Base-by-base conservation (phyloP, 345 rosid species). In the Raphanus sativus region DNA sequence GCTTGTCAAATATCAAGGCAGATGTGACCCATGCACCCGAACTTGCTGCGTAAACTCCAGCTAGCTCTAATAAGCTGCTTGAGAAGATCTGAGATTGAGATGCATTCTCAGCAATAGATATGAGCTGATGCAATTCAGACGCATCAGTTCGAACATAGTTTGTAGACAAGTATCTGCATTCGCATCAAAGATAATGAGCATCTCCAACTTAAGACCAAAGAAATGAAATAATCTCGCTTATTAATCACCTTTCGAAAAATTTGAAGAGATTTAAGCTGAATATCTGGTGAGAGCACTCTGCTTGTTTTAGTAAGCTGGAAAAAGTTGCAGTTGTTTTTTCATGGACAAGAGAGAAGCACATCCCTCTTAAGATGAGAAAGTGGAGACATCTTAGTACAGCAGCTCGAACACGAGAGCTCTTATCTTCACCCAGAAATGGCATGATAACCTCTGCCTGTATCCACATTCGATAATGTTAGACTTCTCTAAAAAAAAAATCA, bases 1-100 rank as follows among this genome's bases (percentile, higher is more conserved):
- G 83, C 81, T 88, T 80, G 28, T 77, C 89, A 87, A 92, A 92
- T 52, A 95, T 77, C 79, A 83, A 87, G 78, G 84, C 77, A 71
- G 98, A 88, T 6, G 84, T 81, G 56, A 85, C 63, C 97, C 99
- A 95, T 16, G 87, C 85, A 82, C 96, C 98, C 54, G 77, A 88
- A 82, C 85, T 76, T 62, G 90, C 87, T 6, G 96, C 96, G 76
- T 80, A 74, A 70, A 62, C 84, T 69, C 90, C 98, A 69, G 84
- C 85, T 78, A n/a, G n/a, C n/a, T n/a, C n/a, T n/a, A n/a, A n/a
- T n/a, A n/a, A 77, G 73, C 84, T 69, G 74, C 86, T 86, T 58
- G 87, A 77, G 74, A 76, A 77, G 70, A 74, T 62, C 68, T 78
- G 73, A 59, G 81, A 81, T 59, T 81, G 83, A 48, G 90, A 76